Conservation (phyloP, 176 grass and related monocot species). For the Canna indica region DNA sequence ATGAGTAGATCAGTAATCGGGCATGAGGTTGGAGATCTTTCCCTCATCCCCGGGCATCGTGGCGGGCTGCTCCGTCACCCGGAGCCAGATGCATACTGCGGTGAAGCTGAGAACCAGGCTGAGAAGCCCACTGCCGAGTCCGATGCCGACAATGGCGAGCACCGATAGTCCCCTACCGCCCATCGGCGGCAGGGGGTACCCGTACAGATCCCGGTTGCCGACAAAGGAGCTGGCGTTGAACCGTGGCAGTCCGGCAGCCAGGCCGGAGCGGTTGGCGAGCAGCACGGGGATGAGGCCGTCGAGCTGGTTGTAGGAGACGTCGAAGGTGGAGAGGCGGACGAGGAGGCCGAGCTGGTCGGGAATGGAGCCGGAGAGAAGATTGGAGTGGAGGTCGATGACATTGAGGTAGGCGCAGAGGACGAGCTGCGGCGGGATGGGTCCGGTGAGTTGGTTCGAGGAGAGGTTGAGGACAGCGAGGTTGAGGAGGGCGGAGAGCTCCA, state of each 20-base stretch:
- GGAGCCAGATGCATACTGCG: neutral
- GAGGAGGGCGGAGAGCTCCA: conserved; percentile 6
- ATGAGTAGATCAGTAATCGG: neutral
- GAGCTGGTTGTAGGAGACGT: conserved; percentile 12
- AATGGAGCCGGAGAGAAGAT: neutral
- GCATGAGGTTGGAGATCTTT: neutral
- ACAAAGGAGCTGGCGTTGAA: conserved; percentile 3
- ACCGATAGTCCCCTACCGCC: neutral
- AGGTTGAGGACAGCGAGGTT: conserved; percentile 16
- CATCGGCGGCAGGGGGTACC: neutral
- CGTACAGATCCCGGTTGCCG: conserved; percentile 5
- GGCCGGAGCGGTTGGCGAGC: neutral
- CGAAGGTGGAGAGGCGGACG: neutral
- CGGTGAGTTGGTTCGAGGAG: conserved; percentile 1
- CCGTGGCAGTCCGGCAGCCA: neutral
- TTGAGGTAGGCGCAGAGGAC: conserved; percentile 13
- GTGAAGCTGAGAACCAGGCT: conserved; percentile 2
- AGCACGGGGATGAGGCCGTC: neutral
- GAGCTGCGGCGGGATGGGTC: conserved; percentile 6
- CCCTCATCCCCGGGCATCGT: neutral
- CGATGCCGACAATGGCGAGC: conserved; percentile 1
- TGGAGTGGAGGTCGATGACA: conserved; percentile 7
- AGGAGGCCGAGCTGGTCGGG: conserved; percentile 15
- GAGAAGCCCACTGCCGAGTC: conserved; percentile 6
- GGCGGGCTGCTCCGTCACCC: conserved; percentile 1